Evolutionary conservation across 2,329 filamentous ascomycete genomes (phyloP).

Genomic region (Plectosphaerella sp.): DNA sequence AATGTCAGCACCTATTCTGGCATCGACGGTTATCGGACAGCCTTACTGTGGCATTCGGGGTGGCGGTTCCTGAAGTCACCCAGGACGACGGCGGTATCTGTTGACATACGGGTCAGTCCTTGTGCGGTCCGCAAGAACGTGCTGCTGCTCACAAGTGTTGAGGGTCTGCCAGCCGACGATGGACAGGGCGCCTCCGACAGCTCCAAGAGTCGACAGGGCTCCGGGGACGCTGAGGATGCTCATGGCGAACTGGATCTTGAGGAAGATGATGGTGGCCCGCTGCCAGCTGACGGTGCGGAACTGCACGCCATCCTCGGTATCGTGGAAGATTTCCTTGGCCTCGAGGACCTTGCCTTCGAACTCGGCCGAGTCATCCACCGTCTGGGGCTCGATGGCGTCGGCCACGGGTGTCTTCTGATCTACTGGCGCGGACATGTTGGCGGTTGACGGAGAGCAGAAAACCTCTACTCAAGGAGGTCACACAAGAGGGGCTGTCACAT

Average conservation of each 20-base stretch:
- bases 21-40: neutral
- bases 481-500: too few species aligned
- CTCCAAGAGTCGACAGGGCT: slow-evolving; percentile 12
- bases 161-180: slow-evolving; percentile 18
- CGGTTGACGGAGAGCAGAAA: too few species aligned
- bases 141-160: slow-evolving; percentile 19
- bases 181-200: slow-evolving; percentile 33
- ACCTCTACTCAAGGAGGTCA: too few species aligned
- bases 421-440: too few species aligned
- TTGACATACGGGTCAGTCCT: neutral
- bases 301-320: slow-evolving; percentile 18
- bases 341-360: neutral
- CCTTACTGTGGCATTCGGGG: slow-evolving; percentile 8
- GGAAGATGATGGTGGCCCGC: slow-evolving; percentile 32
- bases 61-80: neutral
- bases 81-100: slow-evolving; percentile 5
- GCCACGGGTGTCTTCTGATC: too few species aligned
- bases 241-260: slow-evolving; percentile 26
- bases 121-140: neutral
- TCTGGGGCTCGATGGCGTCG: neutral
- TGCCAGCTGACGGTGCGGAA: slow-evolving; percentile 31
- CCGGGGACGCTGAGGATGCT: slow-evolving; percentile 16
- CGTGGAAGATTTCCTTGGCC: slow-evolving; percentile 18
- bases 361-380: neutral
- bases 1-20: neutral